Conservation (phyloP, 1,284 basidiomycete species). For the Afroboletus lepidellus region DNA sequence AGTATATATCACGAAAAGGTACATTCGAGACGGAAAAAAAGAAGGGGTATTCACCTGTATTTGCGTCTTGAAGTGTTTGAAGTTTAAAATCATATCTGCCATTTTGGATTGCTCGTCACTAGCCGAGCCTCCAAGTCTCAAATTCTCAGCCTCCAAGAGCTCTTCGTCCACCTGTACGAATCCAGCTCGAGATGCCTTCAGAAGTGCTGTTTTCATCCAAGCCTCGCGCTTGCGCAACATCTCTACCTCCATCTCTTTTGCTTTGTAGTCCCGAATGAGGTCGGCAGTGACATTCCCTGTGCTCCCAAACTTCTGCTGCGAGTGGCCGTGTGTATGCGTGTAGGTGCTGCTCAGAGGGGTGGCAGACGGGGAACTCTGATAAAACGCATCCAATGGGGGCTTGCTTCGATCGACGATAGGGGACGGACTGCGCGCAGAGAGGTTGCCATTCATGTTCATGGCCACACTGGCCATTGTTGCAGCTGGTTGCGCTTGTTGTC, state of each 20-base stretch:
- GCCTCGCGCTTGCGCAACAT: conserved; percentile 73
- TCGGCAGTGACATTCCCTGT: conserved; percentile 72
- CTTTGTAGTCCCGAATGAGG: conserved; percentile 73
- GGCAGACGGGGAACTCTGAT: conserved; percentile 53
- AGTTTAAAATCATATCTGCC: conserved; percentile 73
- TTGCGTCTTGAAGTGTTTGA: conserved; percentile 88
- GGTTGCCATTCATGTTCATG: conserved; percentile 46
- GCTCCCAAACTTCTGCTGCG: conserved; percentile 49
- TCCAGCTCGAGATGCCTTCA: conserved; percentile 77
- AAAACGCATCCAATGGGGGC: conserved; percentile 59
- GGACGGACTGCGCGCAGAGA: conserved; percentile 61
- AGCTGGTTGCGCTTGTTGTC: conserved; percentile 37
- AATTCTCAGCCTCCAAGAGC: conserved; percentile 36
- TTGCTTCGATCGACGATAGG: conserved; percentile 55
- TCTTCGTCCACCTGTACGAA: conserved; percentile 68
- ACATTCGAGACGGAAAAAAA: not conserved
- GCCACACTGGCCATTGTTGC: conserved; percentile 57
- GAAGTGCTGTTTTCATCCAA: conserved; percentile 85
- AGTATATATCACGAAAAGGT: conserved; percentile 12
- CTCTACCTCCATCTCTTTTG: conserved; percentile 81
- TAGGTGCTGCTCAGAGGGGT: conserved; percentile 38
- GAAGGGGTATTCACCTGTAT: conserved; percentile 67
- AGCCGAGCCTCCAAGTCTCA: conserved; percentile 38
- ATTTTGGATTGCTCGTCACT: conserved; percentile 47
- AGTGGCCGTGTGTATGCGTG: conserved; percentile 26